Evolutionary conservation across 768 basidiomycete genomes (phyloP).

Genomic region (Trametes gibbosa): DNA sequence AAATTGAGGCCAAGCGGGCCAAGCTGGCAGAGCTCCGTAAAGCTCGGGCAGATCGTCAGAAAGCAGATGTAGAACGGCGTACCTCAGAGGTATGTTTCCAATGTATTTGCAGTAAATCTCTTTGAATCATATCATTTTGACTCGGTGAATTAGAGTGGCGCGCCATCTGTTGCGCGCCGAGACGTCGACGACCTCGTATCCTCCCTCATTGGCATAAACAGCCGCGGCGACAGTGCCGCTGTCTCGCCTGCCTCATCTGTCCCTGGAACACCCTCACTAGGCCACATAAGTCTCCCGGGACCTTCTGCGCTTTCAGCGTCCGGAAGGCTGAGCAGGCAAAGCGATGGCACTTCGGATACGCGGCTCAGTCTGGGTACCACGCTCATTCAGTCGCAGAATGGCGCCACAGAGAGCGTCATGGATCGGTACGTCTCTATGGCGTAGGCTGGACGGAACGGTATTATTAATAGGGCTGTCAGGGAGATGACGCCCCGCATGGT

Average conservation of each 20-base stretch:
- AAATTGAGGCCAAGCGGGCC: conserved; percentile 87
- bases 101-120: background rate
- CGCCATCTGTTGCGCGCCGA: conserved; percentile 42
- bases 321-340: conserved; percentile 67
- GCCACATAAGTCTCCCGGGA: conserved; percentile 35
- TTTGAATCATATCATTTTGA: background rate
- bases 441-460: background rate
- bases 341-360: conserved; percentile 56
- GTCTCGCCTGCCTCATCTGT: conserved; percentile 70
- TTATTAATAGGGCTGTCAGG: conserved; percentile 33
- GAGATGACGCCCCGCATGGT: conserved; percentile 61
- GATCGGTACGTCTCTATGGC: conserved; percentile 50
- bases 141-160: conserved; percentile 29
- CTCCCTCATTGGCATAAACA: conserved; percentile 48
- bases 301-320: conserved; percentile 42
- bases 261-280: conserved; percentile 64
- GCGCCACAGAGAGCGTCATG: conserved; percentile 64
- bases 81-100: conserved; percentile 14
- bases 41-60: conserved; percentile 69
- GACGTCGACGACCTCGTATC: conserved; percentile 76
- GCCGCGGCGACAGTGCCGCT: conserved; percentile 54
- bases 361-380: conserved; percentile 42
- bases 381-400: conserved; percentile 45
- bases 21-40: conserved; percentile 84
- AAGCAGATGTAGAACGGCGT: conserved; percentile 44